Conservation (phyloP, 73 alveolate genomes). For the Breviolum minutum region DNA sequence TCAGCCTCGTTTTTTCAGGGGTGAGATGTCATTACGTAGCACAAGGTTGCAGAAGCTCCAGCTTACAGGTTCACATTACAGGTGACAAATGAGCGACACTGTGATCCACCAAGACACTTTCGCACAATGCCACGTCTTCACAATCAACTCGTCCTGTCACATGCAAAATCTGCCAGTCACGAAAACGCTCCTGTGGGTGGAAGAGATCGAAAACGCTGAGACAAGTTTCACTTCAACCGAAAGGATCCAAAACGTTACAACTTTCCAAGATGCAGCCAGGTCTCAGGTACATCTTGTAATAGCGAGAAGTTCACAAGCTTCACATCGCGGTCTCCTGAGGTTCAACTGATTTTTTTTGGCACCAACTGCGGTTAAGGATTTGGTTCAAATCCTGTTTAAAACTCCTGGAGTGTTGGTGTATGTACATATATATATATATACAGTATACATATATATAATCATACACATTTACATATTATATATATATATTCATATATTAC, state of each 20-base stretch:
- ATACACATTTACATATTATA: no score
- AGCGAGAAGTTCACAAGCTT: slow-evolving; percentile 47
- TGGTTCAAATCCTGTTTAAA: no score
- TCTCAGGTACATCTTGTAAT: slow-evolving; percentile 20
- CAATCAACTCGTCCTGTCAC: slow-evolving; percentile 14
- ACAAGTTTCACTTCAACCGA: no score
- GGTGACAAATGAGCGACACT: background rate
- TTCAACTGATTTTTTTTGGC: no score
- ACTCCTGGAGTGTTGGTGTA: no score
- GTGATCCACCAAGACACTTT: background rate
- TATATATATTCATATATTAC: no score
- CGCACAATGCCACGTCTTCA: background rate
- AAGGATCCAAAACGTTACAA: no score
- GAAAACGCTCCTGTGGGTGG: background rate
- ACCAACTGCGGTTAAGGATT: no score
- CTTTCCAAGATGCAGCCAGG: background rate
- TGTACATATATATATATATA: no score
- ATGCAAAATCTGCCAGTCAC: background rate
- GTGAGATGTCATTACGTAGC: background rate
- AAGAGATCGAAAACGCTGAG: no score
- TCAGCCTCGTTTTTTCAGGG: background rate
- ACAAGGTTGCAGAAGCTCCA: background rate
- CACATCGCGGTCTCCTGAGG: slow-evolving; percentile 55
- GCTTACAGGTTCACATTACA: background rate
- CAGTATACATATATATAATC: no score